Conservation (phyloP, 2,329 filamentous ascomycete species). For the Catunica adiposa region DNA sequence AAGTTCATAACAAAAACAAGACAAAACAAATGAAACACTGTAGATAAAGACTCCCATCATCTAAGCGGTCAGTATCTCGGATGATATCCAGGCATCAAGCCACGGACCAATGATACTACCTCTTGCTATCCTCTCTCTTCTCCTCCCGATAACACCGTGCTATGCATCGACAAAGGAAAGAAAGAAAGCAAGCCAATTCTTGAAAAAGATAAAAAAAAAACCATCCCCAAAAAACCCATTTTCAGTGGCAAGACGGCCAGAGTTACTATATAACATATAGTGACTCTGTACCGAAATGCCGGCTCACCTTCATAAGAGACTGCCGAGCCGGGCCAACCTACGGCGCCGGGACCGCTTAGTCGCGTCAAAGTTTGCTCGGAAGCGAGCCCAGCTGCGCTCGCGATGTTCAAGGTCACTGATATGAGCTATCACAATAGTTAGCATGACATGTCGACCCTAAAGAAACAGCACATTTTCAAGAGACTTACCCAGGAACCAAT, state of each 20-base stretch:
- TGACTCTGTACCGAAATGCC: neutral
- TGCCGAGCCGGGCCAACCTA: slow-evolving; percentile 9
- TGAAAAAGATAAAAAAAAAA: neutral
- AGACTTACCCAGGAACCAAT: slow-evolving; percentile 40
- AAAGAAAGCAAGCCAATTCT: neutral
- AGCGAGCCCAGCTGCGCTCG: slow-evolving; percentile 31
- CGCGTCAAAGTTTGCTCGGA: slow-evolving; percentile 25
- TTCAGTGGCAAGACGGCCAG: neutral
- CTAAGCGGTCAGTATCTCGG: neutral
- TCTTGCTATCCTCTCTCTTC: neutral
- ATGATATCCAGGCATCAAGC: neutral
- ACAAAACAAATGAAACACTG: slow-evolving; percentile 2
- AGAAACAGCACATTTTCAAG: neutral
- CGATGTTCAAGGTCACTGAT: slow-evolving; percentile 35
- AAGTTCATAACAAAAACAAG: neutral
- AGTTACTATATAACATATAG: neutral
- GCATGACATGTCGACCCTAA: neutral
- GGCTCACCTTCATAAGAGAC: slow-evolving; percentile 8
- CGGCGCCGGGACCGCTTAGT: slow-evolving; percentile 14
- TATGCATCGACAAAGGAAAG: neutral
- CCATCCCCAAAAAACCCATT: neutral
- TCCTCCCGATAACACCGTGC: no score
- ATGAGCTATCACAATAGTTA: slow-evolving; percentile 25
- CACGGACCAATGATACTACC: neutral
- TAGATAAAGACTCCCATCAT: neutral